Conservation (phyloP, 495 filamentous ascomycete genomes). For the Penicillium antarcticum region DNA sequence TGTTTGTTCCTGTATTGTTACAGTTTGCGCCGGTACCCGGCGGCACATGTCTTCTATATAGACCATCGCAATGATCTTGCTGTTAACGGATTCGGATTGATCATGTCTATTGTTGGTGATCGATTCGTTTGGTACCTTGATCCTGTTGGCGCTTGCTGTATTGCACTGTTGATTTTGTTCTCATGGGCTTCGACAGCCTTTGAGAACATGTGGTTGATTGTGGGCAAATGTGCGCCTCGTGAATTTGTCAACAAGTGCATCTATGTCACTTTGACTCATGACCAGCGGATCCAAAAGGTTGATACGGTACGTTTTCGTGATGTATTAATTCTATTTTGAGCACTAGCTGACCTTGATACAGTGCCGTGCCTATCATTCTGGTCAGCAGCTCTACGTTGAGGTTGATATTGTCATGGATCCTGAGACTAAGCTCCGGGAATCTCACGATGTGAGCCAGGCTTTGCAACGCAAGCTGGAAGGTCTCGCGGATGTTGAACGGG, state of each 20-base stretch:
- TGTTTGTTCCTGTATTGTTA: constrained; percentile 50
- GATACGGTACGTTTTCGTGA: constrained; percentile 38
- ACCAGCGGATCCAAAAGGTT: constrained; percentile 48
- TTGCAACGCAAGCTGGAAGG: constrained; percentile 55
- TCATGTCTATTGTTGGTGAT: constrained; percentile 52
- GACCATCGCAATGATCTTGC: constrained; percentile 57
- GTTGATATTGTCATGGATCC: constrained; percentile 58
- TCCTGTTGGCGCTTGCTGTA: constrained; percentile 53
- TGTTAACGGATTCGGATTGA: constrained; percentile 52
- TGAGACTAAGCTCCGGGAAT: constrained; percentile 43
- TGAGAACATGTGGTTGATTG: constrained; percentile 54
- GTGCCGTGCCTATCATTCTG: constrained; percentile 52
- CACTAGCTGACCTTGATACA: not conserved
- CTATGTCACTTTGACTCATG: constrained; percentile 54
- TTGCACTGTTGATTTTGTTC: constrained; percentile 51
- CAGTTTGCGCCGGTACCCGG: constrained; percentile 47
- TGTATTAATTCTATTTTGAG: not conserved
- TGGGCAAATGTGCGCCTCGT: constrained; percentile 51
- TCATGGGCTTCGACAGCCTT: constrained; percentile 55
- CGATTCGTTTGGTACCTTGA: constrained; percentile 54
- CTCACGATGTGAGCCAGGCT: constrained; percentile 52
- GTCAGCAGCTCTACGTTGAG: constrained; percentile 55
- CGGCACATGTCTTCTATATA: constrained; percentile 52
- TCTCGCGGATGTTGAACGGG: constrained; percentile 49
- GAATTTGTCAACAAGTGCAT: constrained; percentile 56